Evolutionary conservation across 2,329 filamentous ascomycete species (phyloP).

Genomic region (Fragosphaeria purpurea): DNA sequence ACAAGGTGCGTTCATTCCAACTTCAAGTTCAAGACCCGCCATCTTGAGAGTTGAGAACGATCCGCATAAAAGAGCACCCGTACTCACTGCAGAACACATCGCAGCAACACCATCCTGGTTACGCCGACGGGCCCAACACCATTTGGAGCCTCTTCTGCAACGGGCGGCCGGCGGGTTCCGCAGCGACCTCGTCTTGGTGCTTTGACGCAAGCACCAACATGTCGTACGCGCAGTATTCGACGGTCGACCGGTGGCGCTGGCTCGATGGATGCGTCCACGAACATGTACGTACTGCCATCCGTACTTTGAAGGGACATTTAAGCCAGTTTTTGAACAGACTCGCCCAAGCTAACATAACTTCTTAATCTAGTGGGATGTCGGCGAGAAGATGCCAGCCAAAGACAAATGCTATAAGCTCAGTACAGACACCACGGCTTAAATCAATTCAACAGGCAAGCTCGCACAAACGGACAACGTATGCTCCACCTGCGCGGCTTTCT

Average conservation of each 20-base stretch:
- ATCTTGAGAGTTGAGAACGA: too few relatives aligned
- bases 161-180: conserved; percentile 24
- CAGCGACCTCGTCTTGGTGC: conserved; percentile 24
- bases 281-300: conserved; percentile 21
- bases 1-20: conserved; percentile 20
- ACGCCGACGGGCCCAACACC: conserved; percentile 22
- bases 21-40: background rate
- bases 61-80: too few relatives aligned
- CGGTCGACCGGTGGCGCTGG: conserved; percentile 29
- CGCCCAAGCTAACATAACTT: background rate
- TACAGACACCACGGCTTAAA: background rate
- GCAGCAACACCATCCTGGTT: conserved; percentile 29
- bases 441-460: too few relatives aligned
- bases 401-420: conserved; percentile 13
- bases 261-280: conserved; percentile 30
- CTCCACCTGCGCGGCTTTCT: too few relatives aligned
- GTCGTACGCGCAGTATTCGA: conserved; percentile 29
- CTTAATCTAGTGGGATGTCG: background rate
- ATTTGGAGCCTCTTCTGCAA: conserved; percentile 30
- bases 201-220: conserved; percentile 30
- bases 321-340: too few relatives aligned
- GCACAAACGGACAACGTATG: too few relatives aligned
- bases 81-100: background rate
- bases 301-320: too few relatives aligned
- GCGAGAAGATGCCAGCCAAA: conserved; percentile 10